A percentile compares a stretch with the other conserved stretches of the same genome.
These are phyloP conservation scores for Mrakia blollopis DNA, from an alignment of 768 basidiomycete genomes.

Conservation along the genomic window DNA sequence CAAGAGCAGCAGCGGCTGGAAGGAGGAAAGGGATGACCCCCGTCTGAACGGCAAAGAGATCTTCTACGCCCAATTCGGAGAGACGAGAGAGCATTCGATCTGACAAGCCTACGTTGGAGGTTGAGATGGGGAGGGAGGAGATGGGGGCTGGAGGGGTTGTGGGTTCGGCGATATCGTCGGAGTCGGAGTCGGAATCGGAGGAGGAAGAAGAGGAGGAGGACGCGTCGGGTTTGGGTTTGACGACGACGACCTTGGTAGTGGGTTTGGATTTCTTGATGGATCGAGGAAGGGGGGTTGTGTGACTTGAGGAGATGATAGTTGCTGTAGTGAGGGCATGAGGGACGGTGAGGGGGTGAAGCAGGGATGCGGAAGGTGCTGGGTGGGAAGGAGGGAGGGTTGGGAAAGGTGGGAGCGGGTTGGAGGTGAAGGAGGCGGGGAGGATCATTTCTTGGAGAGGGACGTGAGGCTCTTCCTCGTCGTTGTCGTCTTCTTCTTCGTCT, in stretches of 20 bases:
- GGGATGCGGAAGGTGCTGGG: conserved; percentile 24
- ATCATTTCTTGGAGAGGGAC: neutral
- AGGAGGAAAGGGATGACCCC: conserved; percentile 77
- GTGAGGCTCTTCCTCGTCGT: neutral
- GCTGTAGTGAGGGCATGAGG: conserved; percentile 28
- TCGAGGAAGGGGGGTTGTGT: conserved; percentile 2
- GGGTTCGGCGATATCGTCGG: neutral
- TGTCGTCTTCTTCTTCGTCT: conserved; percentile 20
- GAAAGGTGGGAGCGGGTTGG: conserved; percentile 25
- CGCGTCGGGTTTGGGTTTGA: neutral
- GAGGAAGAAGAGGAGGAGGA: neutral
- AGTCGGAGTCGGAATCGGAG: neutral
- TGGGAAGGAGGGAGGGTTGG: conserved; percentile 12
- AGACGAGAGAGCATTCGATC: conserved; percentile 12
- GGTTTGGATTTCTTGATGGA: neutral
- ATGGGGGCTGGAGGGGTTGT: conserved; percentile 43
- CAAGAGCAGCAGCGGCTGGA: no score
- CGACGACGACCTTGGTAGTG: no score
- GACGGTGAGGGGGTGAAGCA: conserved; percentile 28
- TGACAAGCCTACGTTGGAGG: neutral
- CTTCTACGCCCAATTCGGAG: conserved; percentile 18
- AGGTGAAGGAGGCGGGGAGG: neutral
- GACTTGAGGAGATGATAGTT: conserved; percentile 15
- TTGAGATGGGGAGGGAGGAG: conserved; percentile 39
- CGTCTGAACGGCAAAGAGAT: conserved; percentile 67